These are phyloP conservation scores for Syzygium syzygioides DNA, from an alignment of 441 rosid species.

Conservation along the genomic window DNA sequence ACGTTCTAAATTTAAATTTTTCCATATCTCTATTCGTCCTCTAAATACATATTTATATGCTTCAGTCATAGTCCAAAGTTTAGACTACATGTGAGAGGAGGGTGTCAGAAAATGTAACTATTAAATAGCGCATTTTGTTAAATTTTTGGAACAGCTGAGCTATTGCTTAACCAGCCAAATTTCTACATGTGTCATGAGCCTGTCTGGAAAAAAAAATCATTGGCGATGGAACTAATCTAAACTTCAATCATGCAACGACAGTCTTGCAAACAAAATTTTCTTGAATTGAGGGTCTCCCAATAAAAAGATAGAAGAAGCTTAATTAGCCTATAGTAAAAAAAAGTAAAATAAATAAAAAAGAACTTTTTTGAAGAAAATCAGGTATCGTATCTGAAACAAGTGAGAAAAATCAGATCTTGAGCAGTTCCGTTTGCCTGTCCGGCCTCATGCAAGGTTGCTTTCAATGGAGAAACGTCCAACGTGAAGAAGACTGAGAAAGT, in stretches of 20 bases:
- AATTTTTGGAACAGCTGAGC: too few species aligned
- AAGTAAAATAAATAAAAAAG: not conserved
- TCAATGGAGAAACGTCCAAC: not conserved
- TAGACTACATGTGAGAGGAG: too few species aligned
- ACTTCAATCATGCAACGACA: not conserved
- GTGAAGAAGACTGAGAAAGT: not conserved
- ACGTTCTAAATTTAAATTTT: not conserved
- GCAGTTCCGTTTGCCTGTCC: slow-evolving; percentile 18
- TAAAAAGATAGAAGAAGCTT: not conserved
- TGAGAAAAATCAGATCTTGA: slow-evolving; percentile 16
- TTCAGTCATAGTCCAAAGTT: too few species aligned
- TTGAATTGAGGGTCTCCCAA: not conserved
- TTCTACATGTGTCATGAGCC: not conserved
- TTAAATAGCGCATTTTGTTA: too few species aligned
- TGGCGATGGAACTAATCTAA: not conserved
- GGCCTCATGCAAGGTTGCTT: slow-evolving; percentile 19
- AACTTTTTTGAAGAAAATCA: not conserved
- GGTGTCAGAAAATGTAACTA: too few species aligned
- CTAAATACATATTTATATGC: not conserved
- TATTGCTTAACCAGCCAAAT: too few species aligned
- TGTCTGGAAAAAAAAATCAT: not conserved
- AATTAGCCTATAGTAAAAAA: not conserved
- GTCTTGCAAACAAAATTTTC: not conserved
- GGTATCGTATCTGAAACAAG: not conserved
- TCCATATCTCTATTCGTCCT: not conserved